Evolutionary conservation across 371 early-diverging fungal species (phyloP).

Genomic region (Coemansia sp.): DNA sequence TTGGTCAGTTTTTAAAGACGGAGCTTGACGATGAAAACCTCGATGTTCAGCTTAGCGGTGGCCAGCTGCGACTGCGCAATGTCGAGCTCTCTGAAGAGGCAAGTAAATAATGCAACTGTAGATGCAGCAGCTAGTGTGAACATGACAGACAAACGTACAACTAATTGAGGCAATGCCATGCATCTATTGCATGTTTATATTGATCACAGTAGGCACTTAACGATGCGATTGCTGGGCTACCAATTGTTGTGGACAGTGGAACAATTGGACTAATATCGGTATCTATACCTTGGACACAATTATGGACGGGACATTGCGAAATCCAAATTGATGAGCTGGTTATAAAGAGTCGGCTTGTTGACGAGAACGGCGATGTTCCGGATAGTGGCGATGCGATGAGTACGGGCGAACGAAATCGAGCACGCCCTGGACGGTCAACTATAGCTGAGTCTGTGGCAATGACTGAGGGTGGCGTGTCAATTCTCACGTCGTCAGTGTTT

Average conservation of each 20-base stretch:
- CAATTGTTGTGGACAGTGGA: slow-evolving; percentile 70
- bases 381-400: slow-evolving; percentile 12
- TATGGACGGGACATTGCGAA: slow-evolving; percentile 75
- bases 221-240: slow-evolving; percentile 66
- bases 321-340: slow-evolving; percentile 74
- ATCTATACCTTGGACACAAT: slow-evolving; percentile 78
- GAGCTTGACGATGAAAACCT: slow-evolving; percentile 79
- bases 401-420: slow-evolving; percentile 5
- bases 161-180: background rate
- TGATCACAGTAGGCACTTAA: slow-evolving; percentile 62
- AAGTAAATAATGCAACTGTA: slow-evolving; percentile 24
- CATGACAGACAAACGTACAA: background rate
- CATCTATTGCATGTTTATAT: background rate
- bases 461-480: slow-evolving; percentile 65
- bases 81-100: slow-evolving; percentile 77
- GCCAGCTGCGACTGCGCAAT: slow-evolving; percentile 75
- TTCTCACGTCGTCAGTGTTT: slow-evolving; percentile 80
- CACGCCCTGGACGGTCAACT: slow-evolving; percentile 10
- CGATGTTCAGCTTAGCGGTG: slow-evolving; percentile 84
- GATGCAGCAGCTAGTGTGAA: slow-evolving; percentile 1
- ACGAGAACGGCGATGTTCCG: slow-evolving; percentile 9
- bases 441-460: slow-evolving; percentile 48
- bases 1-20: slow-evolving; percentile 81
- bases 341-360: slow-evolving; percentile 54
- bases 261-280: slow-evolving; percentile 70